Conservation (phyloP, 345 rosid species). For the Syzygium oleosum region DNA sequence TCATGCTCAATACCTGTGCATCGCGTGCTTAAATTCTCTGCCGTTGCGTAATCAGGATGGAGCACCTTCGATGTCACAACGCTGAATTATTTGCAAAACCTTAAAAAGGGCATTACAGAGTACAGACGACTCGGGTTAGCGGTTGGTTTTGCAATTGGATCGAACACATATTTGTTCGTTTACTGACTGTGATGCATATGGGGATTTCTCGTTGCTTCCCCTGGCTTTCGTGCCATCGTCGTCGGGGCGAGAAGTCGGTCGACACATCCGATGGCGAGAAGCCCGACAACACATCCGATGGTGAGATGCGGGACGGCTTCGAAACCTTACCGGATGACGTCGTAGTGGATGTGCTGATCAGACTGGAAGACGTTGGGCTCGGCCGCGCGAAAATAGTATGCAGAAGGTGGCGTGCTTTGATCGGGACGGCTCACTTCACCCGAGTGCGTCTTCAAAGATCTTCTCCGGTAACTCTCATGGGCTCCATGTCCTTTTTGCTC, state of each 20-base stretch:
- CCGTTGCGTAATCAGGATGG: not conserved
- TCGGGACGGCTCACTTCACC: not conserved
- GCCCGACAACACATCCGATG: not conserved
- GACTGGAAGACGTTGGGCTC: not conserved
- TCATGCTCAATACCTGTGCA: not conserved
- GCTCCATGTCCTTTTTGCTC: too few species aligned
- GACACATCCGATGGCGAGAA: too few species aligned
- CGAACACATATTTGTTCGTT: not conserved
- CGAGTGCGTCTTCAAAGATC: not conserved
- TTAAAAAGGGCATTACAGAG: not conserved
- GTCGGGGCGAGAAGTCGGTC: too few species aligned
- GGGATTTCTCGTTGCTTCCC: not conserved
- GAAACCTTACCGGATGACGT: not conserved
- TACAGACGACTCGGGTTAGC: not conserved
- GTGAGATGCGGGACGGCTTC: not conserved
- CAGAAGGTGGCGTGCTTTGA: not conserved
- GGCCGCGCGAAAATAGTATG: not conserved
- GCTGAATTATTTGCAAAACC: not conserved
- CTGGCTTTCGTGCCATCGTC: not conserved
- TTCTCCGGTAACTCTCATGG: not conserved
- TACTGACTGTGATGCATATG: not conserved
- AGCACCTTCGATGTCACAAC: not conserved
- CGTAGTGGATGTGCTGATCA: not conserved
- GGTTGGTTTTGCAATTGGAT: not conserved
- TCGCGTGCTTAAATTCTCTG: not conserved